Evolutionary conservation across 176 grass and related monocot species (phyloP), one percentile per base, ranked within the genome.

Genomic region (Phragmites australis): DNA sequence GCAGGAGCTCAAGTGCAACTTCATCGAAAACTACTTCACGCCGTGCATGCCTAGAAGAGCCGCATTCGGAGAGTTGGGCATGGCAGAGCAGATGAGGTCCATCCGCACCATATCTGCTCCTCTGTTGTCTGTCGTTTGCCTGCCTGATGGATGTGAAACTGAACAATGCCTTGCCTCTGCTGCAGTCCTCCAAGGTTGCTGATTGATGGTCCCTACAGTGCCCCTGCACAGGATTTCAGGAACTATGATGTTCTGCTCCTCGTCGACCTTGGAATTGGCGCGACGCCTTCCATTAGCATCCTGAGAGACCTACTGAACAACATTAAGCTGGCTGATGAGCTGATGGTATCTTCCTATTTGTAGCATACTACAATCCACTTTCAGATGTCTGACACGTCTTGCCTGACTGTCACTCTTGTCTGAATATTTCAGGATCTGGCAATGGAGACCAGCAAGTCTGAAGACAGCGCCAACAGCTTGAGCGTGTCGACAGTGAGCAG

Each of bases 201-300:
- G 15, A 84, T 97, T 8, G 93, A 97, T 32, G 93, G 93, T 40
- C 93, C 93, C 46, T 97, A 93, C 1, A 90, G 93, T 21, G 88
- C 93, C 9, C 88, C 90, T 0, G 93, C 93, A 0, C 93, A 97
- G 63, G 88, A 97, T 54, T 97, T 91, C 74, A 84, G 75, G 81
- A 90, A 97, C 50, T 97, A 97, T 1, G 90, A 97, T 50, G 88
- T 97, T 67, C 81, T 97, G 65, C 93, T 97, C 15, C 77, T 93
- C 0, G 86, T 97, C 1, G 93, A 90, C 22, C 93, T 97, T 16
- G 90, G 90, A 4, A 97, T 97, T 1, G 93, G 93, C 0, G 93
- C 93, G 0, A 97, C 93, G 2, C 93, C 93, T 16, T 97, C 93
- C 76, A 97, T 97, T 54, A 91, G 86, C 86, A 97, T 97, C 70